A percentile compares a stretch with the other conserved stretches of the same genome.
Conservation (phyloP, 208 protist species). For the Wallacemonas sp. region DNA sequence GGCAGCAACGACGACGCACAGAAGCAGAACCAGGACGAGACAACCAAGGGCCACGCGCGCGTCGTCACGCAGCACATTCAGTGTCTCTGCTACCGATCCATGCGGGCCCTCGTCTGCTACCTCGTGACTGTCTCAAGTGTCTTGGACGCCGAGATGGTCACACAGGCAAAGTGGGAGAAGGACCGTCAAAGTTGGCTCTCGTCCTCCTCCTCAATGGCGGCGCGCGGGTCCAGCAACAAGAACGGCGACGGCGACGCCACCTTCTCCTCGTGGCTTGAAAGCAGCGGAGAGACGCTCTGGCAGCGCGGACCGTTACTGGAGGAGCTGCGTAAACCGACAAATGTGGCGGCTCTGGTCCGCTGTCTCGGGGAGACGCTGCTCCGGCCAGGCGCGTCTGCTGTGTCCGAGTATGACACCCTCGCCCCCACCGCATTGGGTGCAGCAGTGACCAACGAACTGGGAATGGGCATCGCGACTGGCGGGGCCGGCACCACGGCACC, state of each 20-base stretch:
- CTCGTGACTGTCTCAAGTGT: not conserved
- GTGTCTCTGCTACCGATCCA: conserved; percentile 3
- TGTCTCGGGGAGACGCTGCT: conserved; percentile 7
- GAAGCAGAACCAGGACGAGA: no score
- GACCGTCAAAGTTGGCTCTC: conserved; percentile 1
- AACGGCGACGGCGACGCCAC: not conserved
- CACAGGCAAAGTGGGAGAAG: conserved; percentile 3
- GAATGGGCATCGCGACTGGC: no score
- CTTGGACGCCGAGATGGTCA: conserved; percentile 9
- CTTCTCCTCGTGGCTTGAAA: not conserved
- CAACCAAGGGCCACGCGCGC: no score
- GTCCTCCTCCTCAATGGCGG: not conserved
- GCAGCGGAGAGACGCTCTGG: not conserved
- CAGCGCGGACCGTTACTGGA: conserved; percentile 6
- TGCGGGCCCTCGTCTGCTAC: not conserved
- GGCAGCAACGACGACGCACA: no score
- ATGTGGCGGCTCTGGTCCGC: not conserved
- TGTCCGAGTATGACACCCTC: no score
- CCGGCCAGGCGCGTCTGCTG: not conserved
- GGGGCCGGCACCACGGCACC: no score
- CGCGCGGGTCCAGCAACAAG: not conserved
- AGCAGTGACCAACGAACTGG: no score
- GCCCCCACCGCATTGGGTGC: no score
- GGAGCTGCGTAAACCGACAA: conserved; percentile 1
- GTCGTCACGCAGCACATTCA: conserved; percentile 6